Evolutionary conservation across 345 rosid genomes (phyloP), one percentile per base, ranked within the genome.

Genomic region (Ceriops zippeliana): DNA sequence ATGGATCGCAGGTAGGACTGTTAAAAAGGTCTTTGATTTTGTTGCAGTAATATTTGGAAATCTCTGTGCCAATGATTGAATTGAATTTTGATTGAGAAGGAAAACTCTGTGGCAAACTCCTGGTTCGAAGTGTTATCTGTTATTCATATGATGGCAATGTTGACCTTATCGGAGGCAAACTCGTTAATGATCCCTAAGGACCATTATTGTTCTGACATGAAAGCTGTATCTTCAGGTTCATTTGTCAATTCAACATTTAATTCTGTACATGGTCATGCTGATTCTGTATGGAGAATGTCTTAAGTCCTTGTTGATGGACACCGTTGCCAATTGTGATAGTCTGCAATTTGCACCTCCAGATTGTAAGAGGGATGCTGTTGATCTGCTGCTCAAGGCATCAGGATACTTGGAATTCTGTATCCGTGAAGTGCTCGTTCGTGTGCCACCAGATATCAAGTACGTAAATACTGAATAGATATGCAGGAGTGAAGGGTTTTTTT

Each of bases 321-420:
- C 52, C 20, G 59, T 21, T 27, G 26, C 24, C 63, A 58, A 66
- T 32, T 17, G 47, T 37, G 17, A 68, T 52, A 11, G 31, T 27
- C 13, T 28, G 58, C 62, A 32, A 70, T 68, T 17, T 51, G 27
- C 61, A 22, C 34, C 58, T 22, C 13, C 79, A 89, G 97, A 88
- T 72, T 85, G 87, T 73, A 89, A 87, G 79, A 87, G 93, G 81
- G 90, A 91, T 6, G 87, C 97, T 35, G 87, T 95, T 62, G 91
- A 91, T 82, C 81, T 89, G 77, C 84, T 89, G 71, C 90, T 95
- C 17, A 95, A 95, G 86, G 97, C 93, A 13, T 86, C 97, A 2
- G 97, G 99, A 27, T 91, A 84, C 86, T 70, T 89, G 69, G 92
- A 91, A 65, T 87, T 87, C 78, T 91, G 96, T 74, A 68, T 81